Base-by-base conservation (phyloP, 306 rosid genomes). In the Castanospermum australe region DNA sequence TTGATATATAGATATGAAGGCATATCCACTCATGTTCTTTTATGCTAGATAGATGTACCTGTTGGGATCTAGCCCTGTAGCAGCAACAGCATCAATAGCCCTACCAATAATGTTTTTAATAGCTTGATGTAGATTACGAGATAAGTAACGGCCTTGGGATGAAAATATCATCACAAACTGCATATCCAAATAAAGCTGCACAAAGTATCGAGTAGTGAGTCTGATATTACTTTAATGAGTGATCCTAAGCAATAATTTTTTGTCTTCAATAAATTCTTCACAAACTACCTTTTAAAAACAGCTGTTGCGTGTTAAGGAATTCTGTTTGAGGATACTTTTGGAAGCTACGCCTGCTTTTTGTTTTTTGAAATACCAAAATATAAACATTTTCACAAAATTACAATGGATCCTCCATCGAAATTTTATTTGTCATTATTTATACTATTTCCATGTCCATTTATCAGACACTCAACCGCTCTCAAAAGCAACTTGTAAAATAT, bases 141-240 rank as follows among this genome's bases (percentile, higher is more conserved):
- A 95, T 25, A 92, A 82, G 84, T 89, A 95, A 42, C 97, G 95
- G 6, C 99, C 96, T 86, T 92, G 98, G 54, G 98, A 88, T 45
- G 97, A 44, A 84, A 95, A 95, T 54, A 92, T 84, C 85, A 92
- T 86, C 83, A 92, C 98, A 82, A 95, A 95, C 90, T 95, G 92
- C 98, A 95, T 89, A 73, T 95, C 99, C 87, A 95, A 86, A 75
- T 92, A 92, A 69, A 95, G 89, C 98, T 95, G 89, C 89, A 76
- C 4, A 66, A 41, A 66, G 55, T 30, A 71, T 65, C 30, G 1
- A 65, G 35, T 17, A 12, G 8, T 75, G 56, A 66, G 55, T 54
- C 2, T 72, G 17, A 72, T 36, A 67, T 63, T 48, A n/a, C 15
- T 42, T 63, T 67, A 8, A 47, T 70, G 15, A 57, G 38, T 59